Evolutionary conservation across 345 rosid species (phyloP).

Genomic region (Linum trigynum): DNA sequence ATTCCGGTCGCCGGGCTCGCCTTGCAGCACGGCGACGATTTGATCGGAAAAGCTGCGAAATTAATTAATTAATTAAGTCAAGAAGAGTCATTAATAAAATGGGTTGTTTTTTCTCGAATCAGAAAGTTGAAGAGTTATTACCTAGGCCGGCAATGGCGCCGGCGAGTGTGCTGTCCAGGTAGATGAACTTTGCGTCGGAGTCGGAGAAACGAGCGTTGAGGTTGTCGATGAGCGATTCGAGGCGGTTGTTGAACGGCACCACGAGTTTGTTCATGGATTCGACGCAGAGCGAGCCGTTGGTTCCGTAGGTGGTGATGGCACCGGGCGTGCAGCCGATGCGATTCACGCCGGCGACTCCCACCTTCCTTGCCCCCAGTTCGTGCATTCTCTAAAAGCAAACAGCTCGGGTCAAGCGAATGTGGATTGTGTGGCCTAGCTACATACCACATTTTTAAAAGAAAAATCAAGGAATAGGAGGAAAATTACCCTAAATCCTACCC

Average conservation of each 20-base stretch:
- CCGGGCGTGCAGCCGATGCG: constrained; percentile 17
- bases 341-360: constrained; percentile 5
- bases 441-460: no score
- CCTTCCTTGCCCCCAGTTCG: constrained; percentile 12
- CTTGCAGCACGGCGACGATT: background rate
- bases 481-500: no score
- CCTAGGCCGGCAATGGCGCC: background rate
- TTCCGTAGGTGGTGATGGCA: background rate
- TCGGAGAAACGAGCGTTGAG: background rate
- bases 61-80: no score
- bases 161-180: background rate
- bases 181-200: constrained; percentile 3
- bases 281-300: constrained; percentile 3
- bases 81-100: no score
- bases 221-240: background rate
- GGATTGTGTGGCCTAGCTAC: background rate
- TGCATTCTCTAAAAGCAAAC: background rate
- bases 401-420: background rate
- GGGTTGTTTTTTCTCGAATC: no score
- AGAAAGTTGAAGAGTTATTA: no score
- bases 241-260: constrained; percentile 1
- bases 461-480: no score
- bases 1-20: background rate
- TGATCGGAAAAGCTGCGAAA: background rate
- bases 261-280: constrained; percentile 8